Evolutionary conservation across 2,329 filamentous ascomycete genomes (phyloP), one percentile per base, ranked within the genome.

Genomic region (Dryadomyces sulphureus): DNA sequence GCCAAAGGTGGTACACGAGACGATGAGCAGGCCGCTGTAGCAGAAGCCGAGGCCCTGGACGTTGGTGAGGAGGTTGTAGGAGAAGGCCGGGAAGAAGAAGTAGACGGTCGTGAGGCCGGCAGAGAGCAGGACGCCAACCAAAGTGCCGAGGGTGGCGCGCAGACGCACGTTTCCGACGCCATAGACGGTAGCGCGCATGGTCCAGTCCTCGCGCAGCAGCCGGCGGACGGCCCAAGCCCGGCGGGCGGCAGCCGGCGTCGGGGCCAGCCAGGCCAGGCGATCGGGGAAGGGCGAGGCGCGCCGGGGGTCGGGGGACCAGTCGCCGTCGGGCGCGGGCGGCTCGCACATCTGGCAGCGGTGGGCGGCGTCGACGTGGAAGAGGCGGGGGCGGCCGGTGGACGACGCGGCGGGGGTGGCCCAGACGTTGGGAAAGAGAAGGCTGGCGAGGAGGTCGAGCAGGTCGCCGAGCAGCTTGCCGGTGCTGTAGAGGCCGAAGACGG

Each of bases 1-100:
- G 46, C 74, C 66, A 58, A 95, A 94, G 0, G 86, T 90, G 0
- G 88, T 94, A 0, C 89, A 88, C 1, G 88, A 94, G 67, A 96
- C 77, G 45, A 94, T 65, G 55, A 90, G 77, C 46, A 95, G 72
- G 4, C 84, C 79, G 7, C 77, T 75, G 57, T 96, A 95, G 53
- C 82, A 89, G 65, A 94, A 87, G 6, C 82, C 84, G 54, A 90
- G 86, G 0, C 86, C 89, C 56, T 95, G 74, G 32, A 94, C 65
- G 58, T 96, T 96, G 40, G 86, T 90, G 34, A 95, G 63, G 54
- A 77, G 52, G 0, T 61, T 58, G 45, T 68, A 70, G n/a, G 48
- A 32, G 5, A 25, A n/a, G 16, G 20, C 30, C 1, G 62, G 59
- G 1, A 66, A 85, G 63, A 81, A 81, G 55, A 85, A 81, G 62